A percentile compares a stretch with the other conserved stretches of the same genome.
phyloP scores from a whole-genome alignment of 164 flowering plant species.

The Piper betle region DNA sequence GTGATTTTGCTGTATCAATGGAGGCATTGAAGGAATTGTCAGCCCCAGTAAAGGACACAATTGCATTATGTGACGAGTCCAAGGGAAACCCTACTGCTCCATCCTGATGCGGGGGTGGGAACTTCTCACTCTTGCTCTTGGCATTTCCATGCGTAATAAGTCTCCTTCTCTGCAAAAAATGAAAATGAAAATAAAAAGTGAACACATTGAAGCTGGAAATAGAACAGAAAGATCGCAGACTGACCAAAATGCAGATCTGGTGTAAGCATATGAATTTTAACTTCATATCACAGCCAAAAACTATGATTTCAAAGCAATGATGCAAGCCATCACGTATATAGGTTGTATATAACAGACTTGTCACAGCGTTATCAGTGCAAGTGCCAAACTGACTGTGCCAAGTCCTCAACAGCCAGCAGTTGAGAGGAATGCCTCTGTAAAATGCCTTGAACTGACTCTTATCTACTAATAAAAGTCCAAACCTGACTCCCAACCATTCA shows the following conservation, averaged over 20 bases:
- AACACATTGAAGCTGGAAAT: neutral
- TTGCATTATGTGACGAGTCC: constrained; percentile 39
- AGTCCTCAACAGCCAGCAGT: too few relatives aligned
- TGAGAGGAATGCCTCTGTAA: too few relatives aligned
- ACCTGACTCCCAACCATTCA: too few relatives aligned
- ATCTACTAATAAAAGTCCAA: too few relatives aligned
- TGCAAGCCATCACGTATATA: too few relatives aligned
- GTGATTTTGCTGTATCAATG: constrained; percentile 21
- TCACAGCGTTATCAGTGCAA: too few relatives aligned
- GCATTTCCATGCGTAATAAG: constrained; percentile 42
- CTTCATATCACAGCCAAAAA: neutral
- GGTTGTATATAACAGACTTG: too few relatives aligned
- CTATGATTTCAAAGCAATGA: too few relatives aligned
- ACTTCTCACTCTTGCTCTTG: constrained; percentile 90
- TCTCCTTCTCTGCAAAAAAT: constrained; percentile 53
- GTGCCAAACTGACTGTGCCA: too few relatives aligned
- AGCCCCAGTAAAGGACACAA: constrained; percentile 39
- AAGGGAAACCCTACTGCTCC: constrained; percentile 52
- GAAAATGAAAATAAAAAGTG: neutral
- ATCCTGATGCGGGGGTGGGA: constrained; percentile 94
- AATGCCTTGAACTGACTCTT: too few relatives aligned
- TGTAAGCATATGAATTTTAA: neutral
- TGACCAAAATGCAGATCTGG: neutral
- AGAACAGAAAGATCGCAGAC: neutral
- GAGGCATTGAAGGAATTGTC: constrained; percentile 48